phyloP scores from a whole-genome alignment of 371 early-diverging fungal genomes.

The Mucor mucedo region DNA sequence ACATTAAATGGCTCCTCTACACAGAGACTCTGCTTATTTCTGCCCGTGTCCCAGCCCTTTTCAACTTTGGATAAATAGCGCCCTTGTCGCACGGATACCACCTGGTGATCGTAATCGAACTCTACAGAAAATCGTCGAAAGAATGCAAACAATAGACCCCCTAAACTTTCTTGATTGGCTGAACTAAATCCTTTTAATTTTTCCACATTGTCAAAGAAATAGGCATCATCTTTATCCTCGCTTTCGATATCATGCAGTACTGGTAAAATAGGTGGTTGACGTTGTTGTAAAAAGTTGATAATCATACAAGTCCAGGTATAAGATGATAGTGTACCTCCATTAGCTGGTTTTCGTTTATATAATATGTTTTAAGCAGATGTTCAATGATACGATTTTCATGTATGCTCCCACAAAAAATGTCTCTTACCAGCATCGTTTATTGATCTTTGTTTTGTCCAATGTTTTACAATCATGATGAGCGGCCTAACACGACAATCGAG shows the following conservation, averaged over 20 bases:
- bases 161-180: conserved; percentile 76
- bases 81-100: conserved; percentile 86
- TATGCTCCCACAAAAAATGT: background rate
- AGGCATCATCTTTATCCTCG: conserved; percentile 8
- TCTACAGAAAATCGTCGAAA: conserved; percentile 81
- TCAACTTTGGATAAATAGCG: conserved; percentile 72
- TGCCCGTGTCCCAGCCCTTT: conserved; percentile 78
- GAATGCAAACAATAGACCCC: conserved; percentile 84
- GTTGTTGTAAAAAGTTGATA: conserved; percentile 34
- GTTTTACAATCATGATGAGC: conserved; percentile 77
- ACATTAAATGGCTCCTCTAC: conserved; percentile 91
- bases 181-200: conserved; percentile 69
- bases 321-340: conserved; percentile 91
- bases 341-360: conserved; percentile 43
- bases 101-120: conserved; percentile 80
- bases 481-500: conserved; percentile 82
- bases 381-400: no score
- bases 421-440: conserved; percentile 72
- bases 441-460: conserved; percentile 79
- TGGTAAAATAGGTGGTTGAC: conserved; percentile 81
- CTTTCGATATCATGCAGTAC: conserved; percentile 69
- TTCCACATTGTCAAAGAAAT: conserved; percentile 72
- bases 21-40: conserved; percentile 68
- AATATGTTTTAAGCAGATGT: no score
- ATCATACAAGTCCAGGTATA: conserved; percentile 49